A percentile compares a stretch with the other conserved stretches of the same genome.
These are phyloP conservation scores for Lecanicillium sp. DNA, from an alignment of 2,329 filamentous ascomycete species.

Conservation along the genomic window DNA sequence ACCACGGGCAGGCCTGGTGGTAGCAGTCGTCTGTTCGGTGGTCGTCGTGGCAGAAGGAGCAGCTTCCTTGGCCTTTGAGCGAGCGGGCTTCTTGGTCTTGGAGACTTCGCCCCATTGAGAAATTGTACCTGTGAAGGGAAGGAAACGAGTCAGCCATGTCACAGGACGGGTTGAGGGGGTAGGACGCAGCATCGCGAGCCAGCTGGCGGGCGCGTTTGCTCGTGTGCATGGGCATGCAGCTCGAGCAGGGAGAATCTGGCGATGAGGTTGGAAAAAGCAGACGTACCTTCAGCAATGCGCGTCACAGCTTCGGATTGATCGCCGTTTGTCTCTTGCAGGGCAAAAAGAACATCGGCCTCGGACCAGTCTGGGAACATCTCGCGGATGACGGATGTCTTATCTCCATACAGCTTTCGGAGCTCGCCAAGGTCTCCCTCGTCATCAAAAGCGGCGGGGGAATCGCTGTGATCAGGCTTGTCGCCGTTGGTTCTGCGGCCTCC, in stretches of 20 bases:
- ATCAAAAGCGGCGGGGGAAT: conserved; percentile 55
- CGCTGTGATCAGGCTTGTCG: conserved; percentile 51
- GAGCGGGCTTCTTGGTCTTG: conserved; percentile 59
- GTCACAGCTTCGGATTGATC: conserved; percentile 70
- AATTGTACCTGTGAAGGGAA: conserved; percentile 55
- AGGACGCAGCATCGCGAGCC: not conserved
- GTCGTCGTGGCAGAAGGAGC: conserved; percentile 40
- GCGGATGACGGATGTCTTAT: conserved; percentile 74
- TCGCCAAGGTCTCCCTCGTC: conserved; percentile 88
- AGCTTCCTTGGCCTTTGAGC: conserved; percentile 62
- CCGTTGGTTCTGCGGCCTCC: conserved; percentile 72
- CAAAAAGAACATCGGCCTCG: conserved; percentile 88
- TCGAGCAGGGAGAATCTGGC: conserved; percentile 1
- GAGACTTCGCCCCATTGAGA: conserved; percentile 82
- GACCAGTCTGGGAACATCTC: conserved; percentile 96
- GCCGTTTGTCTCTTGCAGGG: conserved; percentile 80
- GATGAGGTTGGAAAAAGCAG: not conserved
- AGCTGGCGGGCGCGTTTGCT: not conserved
- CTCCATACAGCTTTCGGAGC: conserved; percentile 83
- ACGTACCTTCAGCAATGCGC: conserved; percentile 71
- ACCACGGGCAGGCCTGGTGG: conserved; percentile 49
- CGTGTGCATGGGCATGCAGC: not conserved
- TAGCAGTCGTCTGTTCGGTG: conserved; percentile 39
- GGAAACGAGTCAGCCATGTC: conserved; percentile 22
- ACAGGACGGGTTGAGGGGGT: not conserved